phyloP scores from a whole-genome alignment of 352 stramenopile genomes.

The Phytopythium kandeliae region DNA sequence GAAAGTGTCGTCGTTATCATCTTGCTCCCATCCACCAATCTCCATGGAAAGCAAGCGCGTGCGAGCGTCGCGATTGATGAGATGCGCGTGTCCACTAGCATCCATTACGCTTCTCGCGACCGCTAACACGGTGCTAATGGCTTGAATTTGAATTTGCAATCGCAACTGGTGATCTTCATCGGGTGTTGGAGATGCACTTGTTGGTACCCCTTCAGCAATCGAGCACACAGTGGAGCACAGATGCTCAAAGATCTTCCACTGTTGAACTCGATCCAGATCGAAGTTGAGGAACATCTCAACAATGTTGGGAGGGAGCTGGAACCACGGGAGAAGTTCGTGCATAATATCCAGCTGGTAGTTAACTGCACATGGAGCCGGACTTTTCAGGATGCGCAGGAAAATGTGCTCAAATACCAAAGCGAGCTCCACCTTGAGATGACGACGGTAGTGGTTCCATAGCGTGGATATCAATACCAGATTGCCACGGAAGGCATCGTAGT shows the following conservation, averaged over 20 bases:
- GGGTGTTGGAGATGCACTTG: constrained; percentile 10
- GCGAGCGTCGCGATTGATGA: constrained; percentile 77
- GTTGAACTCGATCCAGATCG: constrained; percentile 79
- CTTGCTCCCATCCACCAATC: constrained; percentile 79
- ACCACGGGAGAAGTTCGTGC: constrained; percentile 67
- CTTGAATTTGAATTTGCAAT: constrained; percentile 46
- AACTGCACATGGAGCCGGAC: constrained; percentile 30
- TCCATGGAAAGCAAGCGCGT: constrained; percentile 81
- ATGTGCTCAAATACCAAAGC: constrained; percentile 80
- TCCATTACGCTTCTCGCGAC: constrained; percentile 85
- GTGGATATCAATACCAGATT: constrained; percentile 66
- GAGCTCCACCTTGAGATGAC: constrained; percentile 79
- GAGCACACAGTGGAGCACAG: constrained; percentile 67
- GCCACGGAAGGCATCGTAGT: constrained; percentile 45
- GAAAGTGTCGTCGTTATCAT: constrained; percentile 40
- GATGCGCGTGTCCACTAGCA: constrained; percentile 73
- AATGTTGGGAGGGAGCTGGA: constrained; percentile 83
- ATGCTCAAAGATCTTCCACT: constrained; percentile 88
- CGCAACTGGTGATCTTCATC: constrained; percentile 34
- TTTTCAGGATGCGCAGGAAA: constrained; percentile 66
- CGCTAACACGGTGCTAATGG: constrained; percentile 67
- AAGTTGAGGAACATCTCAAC: constrained; percentile 88
- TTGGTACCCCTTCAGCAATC: constrained; percentile 57
- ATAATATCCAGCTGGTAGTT: constrained; percentile 75
- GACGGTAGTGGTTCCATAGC: constrained; percentile 82